Percentiles rank a stretch among this genome's conserved stretches.
phyloP scores from a whole-genome alignment of 1,284 basidiomycete species.

The Mycena citricolor region DNA sequence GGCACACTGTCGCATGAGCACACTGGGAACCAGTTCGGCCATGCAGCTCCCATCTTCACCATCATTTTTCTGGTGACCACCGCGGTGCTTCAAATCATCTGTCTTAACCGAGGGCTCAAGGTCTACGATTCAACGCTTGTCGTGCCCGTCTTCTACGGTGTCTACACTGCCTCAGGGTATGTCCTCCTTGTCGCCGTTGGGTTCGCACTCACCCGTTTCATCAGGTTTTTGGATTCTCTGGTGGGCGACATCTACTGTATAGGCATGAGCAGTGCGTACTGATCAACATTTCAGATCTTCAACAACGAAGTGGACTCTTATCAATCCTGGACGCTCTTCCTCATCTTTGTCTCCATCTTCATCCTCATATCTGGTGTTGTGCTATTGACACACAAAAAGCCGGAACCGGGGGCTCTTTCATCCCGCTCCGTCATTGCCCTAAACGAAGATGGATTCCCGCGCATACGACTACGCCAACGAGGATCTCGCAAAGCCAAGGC shows the following conservation, averaged over 20 bases:
- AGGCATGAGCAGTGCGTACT: no score
- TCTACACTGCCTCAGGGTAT: constrained; percentile 68
- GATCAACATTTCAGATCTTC: constrained; percentile 67
- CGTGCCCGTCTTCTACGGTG: constrained; percentile 73
- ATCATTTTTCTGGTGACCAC: constrained; percentile 77
- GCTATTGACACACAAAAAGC: constrained; percentile 81
- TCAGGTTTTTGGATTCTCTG: constrained; percentile 66
- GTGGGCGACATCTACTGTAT: constrained; percentile 29
- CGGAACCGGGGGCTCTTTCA: constrained; percentile 43
- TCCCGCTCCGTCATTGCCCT: constrained; percentile 12
- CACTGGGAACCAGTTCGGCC: constrained; percentile 83
- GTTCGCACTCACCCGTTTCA: constrained; percentile 9
- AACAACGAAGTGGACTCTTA: constrained; percentile 83
- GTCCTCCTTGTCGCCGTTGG: constrained; percentile 23
- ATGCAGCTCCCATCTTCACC: constrained; percentile 79
- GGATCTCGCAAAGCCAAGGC: constrained; percentile 28
- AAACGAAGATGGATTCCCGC: constrained; percentile 15
- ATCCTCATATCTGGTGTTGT: constrained; percentile 87
- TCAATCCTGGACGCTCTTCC: constrained; percentile 81
- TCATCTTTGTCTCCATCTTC: constrained; percentile 81
- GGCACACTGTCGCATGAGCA: constrained; percentile 75
- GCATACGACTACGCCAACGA: constrained; percentile 19
- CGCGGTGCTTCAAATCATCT: constrained; percentile 87
- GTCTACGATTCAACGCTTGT: constrained; percentile 79
- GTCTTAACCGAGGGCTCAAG: constrained; percentile 82